phyloP scores from a whole-genome alignment of 2,329 filamentous ascomycete species.

The Hortaea sp. region DNA sequence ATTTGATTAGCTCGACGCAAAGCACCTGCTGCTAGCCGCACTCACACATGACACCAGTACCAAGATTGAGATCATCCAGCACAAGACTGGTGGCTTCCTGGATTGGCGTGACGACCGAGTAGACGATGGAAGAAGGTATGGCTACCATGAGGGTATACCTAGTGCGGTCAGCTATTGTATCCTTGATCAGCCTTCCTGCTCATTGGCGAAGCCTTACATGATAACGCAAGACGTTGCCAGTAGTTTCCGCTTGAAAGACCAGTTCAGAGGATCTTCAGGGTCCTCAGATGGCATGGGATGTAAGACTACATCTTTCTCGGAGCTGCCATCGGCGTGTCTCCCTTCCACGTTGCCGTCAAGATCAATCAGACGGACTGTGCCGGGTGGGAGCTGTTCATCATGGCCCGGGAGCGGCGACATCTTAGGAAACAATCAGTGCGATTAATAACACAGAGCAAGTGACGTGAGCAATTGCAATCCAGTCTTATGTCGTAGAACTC shows the following conservation, averaged over 20 bases:
- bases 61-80: slow-evolving; percentile 35
- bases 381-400: slow-evolving; percentile 18
- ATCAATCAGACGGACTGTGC: slow-evolving; percentile 36
- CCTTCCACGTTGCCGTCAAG: slow-evolving; percentile 25
- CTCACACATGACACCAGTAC: slow-evolving; percentile 41
- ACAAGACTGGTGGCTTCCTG: slow-evolving; percentile 37
- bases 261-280: slow-evolving; percentile 39
- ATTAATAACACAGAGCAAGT: too few relatives aligned
- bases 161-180: slow-evolving; percentile 17
- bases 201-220: slow-evolving; percentile 10
- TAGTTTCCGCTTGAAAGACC: slow-evolving; percentile 32
- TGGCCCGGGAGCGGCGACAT: not conserved
- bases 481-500: too few relatives aligned
- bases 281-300: slow-evolving; percentile 31
- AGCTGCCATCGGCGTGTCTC: slow-evolving; percentile 26
- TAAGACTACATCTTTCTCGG: slow-evolving; percentile 10
- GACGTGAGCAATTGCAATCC: too few relatives aligned
- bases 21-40: slow-evolving; percentile 23
- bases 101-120: slow-evolving; percentile 40
- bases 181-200: not conserved
- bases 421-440: too few relatives aligned
- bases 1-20: not conserved
- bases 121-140: slow-evolving; percentile 38
- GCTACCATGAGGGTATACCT: slow-evolving; percentile 39
- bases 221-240: slow-evolving; percentile 29